phyloP scores from a whole-genome alignment of 495 filamentous ascomycete genomes.

The Aspergillus funiculosus region DNA sequence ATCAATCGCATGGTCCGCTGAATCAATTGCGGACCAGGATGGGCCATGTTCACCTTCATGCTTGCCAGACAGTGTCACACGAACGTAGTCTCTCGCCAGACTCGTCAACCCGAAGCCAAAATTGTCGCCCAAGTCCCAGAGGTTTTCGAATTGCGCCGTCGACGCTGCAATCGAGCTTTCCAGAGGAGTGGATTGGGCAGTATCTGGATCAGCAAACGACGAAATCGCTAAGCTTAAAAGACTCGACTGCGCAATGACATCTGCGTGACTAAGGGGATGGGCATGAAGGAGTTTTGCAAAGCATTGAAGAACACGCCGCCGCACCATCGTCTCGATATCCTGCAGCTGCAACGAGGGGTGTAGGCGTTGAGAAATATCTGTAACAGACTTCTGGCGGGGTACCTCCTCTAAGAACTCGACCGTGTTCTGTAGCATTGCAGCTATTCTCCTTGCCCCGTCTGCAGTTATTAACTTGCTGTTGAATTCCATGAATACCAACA shows the following conservation, averaged over 20 bases:
- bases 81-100: slow-evolving; percentile 69
- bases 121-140: slow-evolving; percentile 96
- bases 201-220: slow-evolving; percentile 89
- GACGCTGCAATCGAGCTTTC: slow-evolving; percentile 90
- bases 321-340: slow-evolving; percentile 89
- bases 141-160: slow-evolving; percentile 80
- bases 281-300: slow-evolving; percentile 86
- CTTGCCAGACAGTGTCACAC: slow-evolving; percentile 64
- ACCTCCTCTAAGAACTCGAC: slow-evolving; percentile 79
- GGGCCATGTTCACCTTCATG: slow-evolving; percentile 51
- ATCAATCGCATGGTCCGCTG: slow-evolving; percentile 65
- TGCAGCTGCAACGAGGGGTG: slow-evolving; percentile 83
- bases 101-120: slow-evolving; percentile 89
- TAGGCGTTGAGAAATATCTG: slow-evolving; percentile 80
- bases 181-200: slow-evolving; percentile 72
- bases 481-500: slow-evolving; percentile 88
- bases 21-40: slow-evolving; percentile 56
- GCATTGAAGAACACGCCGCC: slow-evolving; percentile 87
- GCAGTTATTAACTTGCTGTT: slow-evolving; percentile 87
- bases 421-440: slow-evolving; percentile 92
- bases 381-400: slow-evolving; percentile 76
- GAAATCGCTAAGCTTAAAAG: slow-evolving; percentile 87
- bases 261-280: slow-evolving; percentile 71
- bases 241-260: slow-evolving; percentile 84
- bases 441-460: slow-evolving; percentile 90